Evolutionary conservation across 2,329 filamentous ascomycete species (phyloP).

Genomic region (Colletotrichum neosansevieriae): DNA sequence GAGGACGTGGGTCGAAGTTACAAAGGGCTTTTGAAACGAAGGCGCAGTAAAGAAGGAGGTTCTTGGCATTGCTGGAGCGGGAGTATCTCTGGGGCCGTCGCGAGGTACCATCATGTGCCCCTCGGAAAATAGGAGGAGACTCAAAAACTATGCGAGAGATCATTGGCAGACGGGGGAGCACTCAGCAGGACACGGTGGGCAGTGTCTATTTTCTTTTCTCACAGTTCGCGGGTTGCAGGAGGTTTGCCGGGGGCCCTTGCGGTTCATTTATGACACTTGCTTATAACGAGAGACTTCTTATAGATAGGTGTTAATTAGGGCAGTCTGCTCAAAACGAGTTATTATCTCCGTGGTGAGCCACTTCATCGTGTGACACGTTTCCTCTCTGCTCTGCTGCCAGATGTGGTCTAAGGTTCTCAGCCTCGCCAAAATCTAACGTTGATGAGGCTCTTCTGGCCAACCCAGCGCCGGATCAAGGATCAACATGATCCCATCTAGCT

Average conservation of each 20-base stretch:
- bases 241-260: neutral
- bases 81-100: neutral
- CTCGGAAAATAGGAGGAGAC: neutral
- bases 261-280: neutral
- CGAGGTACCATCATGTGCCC: neutral
- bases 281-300: constrained; percentile 21
- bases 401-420: constrained; percentile 2
- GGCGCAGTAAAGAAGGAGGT: constrained; percentile 3
- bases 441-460: constrained; percentile 26
- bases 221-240: neutral
- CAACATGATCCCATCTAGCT: neutral
- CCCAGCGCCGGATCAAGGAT: constrained; percentile 8
- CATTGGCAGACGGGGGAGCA: neutral
- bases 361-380: neutral
- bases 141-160: neutral
- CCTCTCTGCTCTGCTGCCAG: neutral
- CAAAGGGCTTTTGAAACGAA: constrained; percentile 13
- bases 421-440: constrained; percentile 8
- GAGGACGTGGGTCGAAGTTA: neutral
- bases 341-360: too few relatives aligned
- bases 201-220: neutral
- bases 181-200: constrained; percentile 15
- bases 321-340: constrained; percentile 17
- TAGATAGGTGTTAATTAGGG: constrained; percentile 31
- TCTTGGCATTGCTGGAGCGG: constrained; percentile 8